A percentile compares a stretch with the other conserved stretches of the same genome.
These are phyloP conservation scores for Collybia sordida DNA, from an alignment of 768 basidiomycete genomes.

Conservation along the genomic window DNA sequence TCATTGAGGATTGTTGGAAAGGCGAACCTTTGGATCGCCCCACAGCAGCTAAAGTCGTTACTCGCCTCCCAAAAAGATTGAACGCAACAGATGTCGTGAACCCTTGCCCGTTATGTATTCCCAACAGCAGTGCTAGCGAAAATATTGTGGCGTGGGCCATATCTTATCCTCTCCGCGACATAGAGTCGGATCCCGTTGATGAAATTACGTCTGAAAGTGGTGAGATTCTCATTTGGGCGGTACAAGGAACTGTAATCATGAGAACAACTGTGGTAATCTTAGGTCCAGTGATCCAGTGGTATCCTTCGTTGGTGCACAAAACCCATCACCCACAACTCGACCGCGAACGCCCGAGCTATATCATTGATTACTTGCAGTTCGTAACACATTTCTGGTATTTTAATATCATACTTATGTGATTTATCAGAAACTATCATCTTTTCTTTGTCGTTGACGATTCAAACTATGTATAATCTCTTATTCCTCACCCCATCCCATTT, in stretches of 20 bases:
- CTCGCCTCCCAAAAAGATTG: neutral
- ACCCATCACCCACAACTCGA: constrained; percentile 19
- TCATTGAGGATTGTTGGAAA: constrained; percentile 6
- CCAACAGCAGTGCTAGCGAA: too few species aligned
- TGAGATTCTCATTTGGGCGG: too few species aligned
- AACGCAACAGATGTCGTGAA: too few species aligned
- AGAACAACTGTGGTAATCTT: too few species aligned
- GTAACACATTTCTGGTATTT: neutral
- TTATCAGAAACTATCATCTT: constrained; percentile 24
- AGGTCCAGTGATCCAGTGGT: too few species aligned
- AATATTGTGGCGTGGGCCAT: too few species aligned
- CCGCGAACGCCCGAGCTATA: constrained; percentile 19
- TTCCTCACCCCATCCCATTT: neutral
- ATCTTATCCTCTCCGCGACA: too few species aligned
- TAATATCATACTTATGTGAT: neutral
- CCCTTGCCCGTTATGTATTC: too few species aligned
- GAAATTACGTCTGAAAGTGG: too few species aligned
- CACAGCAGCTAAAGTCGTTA: neutral
- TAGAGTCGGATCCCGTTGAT: too few species aligned
- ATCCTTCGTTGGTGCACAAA: neutral
- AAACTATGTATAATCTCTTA: constrained; percentile 19
- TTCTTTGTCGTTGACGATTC: constrained; percentile 30
- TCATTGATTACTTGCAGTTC: neutral
- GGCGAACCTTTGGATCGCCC: neutral
- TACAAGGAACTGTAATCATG: too few species aligned